phyloP scores from a whole-genome alignment of 345 rosid genomes.

The Citrus sinensis region DNA sequence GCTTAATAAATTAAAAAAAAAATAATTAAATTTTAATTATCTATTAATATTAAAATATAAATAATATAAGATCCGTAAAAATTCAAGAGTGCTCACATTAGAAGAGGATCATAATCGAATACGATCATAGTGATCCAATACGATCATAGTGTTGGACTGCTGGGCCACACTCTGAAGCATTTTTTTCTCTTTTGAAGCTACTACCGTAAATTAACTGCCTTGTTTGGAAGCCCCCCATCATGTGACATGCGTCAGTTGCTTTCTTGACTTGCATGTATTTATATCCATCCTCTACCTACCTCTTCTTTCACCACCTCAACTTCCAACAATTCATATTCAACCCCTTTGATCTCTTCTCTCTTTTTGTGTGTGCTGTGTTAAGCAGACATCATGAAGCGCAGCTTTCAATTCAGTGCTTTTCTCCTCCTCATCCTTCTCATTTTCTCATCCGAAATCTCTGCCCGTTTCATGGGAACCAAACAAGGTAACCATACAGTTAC shows the following conservation, averaged over 20 bases:
- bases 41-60: no score
- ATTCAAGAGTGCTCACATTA: rapidly evolving
- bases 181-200: background rate
- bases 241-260: constrained; percentile 3
- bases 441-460: constrained; percentile 30
- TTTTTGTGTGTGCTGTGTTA: background rate
- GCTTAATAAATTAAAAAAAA: no score
- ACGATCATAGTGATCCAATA: no score
- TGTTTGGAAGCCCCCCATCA: constrained; percentile 5
- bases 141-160: background rate
- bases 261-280: constrained; percentile 28
- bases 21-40: no score
- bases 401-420: constrained; percentile 25
- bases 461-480: constrained; percentile 26
- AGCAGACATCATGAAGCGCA: constrained; percentile 45
- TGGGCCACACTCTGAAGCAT: background rate
- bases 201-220: background rate
- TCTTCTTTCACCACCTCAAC: constrained; percentile 10
- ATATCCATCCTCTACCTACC: constrained; percentile 11
- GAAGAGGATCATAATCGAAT: rapidly evolving
- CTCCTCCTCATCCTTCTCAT: constrained; percentile 36
- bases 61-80: no score
- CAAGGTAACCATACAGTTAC: constrained; percentile 16
- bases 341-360: background rate
- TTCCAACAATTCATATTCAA: background rate